Conservation (phyloP, 2,329 filamentous ascomycete species). For the Paramyrothecium sp. region DNA sequence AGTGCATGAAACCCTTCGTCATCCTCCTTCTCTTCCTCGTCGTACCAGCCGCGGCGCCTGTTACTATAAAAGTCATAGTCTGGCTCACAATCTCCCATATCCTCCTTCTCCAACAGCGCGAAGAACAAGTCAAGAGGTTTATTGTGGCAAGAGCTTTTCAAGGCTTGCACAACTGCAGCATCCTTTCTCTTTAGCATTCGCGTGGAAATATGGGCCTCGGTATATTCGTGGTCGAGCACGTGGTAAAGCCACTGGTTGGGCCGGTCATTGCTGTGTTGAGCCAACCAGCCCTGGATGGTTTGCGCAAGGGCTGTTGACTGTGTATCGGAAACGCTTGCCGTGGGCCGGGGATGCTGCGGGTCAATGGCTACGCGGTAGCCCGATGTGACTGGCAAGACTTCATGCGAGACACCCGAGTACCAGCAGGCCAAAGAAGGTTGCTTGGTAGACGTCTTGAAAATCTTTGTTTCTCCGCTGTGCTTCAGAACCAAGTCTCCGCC, state of each 20-base stretch:
- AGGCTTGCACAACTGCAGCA: conserved; percentile 16
- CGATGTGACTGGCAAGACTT: conserved; percentile 44
- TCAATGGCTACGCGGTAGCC: conserved; percentile 43
- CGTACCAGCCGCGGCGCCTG: not conserved
- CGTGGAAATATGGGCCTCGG: conserved; percentile 26
- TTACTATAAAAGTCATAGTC: conserved; percentile 1
- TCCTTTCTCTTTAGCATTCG: conserved; percentile 24
- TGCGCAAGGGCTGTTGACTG: conserved; percentile 12
- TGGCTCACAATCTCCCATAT: conserved; percentile 3
- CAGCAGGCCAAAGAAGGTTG: conserved; percentile 24
- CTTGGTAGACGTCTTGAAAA: conserved; percentile 25
- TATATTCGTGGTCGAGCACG: conserved; percentile 31
- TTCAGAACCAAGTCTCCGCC: conserved; percentile 43
- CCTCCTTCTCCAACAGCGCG: conserved; percentile 25
- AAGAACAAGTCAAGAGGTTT: conserved; percentile 30
- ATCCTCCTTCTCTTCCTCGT: conserved; percentile 5
- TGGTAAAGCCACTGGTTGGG: conserved; percentile 20
- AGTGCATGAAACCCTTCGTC: conserved; percentile 2
- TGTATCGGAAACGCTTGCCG: conserved; percentile 9
- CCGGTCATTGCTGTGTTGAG: not conserved
- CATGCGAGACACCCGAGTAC: conserved; percentile 53
- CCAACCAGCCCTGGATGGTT: conserved; percentile 24
- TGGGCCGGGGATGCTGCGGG: conserved; percentile 12
- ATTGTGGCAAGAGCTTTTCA: conserved; percentile 20
- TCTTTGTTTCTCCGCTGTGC: conserved; percentile 30